Evolutionary conservation across 768 basidiomycete species (phyloP).

Genomic region (Mycena rosella): DNA sequence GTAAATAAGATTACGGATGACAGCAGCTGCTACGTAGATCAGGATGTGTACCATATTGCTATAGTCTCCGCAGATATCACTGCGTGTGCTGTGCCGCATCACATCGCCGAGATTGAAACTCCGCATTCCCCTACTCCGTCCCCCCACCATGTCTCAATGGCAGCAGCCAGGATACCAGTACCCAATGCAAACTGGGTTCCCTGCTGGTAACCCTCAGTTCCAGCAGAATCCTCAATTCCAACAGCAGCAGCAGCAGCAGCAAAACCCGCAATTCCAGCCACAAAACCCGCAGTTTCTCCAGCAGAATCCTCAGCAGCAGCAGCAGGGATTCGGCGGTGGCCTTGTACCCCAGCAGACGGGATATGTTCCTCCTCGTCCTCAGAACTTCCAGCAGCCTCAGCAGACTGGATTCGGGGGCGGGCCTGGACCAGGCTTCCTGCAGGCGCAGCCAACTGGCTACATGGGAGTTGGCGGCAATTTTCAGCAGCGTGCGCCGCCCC

Average conservation of each 20-base stretch:
- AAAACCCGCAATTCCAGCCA: constrained; percentile 48
- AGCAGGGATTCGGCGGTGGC: constrained; percentile 27
- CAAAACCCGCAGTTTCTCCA: constrained; percentile 43
- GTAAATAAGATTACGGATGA: too few species aligned
- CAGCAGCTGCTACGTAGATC: too few species aligned
- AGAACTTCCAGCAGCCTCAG: constrained; percentile 70
- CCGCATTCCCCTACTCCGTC: too few species aligned
- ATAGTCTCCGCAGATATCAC: too few species aligned
- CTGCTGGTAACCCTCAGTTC: constrained; percentile 33
- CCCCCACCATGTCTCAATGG: constrained; percentile 85
- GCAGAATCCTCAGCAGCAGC: constrained; percentile 48
- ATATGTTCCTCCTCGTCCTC: constrained; percentile 56
- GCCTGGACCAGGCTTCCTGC: constrained; percentile 56
- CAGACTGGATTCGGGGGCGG: constrained; percentile 64
- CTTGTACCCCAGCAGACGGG: constrained; percentile 76
- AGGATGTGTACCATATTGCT: too few species aligned
- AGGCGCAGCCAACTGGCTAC: constrained; percentile 68
- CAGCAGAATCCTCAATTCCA: constrained; percentile 47
- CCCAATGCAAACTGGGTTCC: constrained; percentile 46
- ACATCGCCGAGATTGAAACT: too few species aligned
- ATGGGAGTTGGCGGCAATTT: constrained; percentile 53
- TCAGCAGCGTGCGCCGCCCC: constrained; percentile 60
- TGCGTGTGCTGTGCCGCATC: too few species aligned
- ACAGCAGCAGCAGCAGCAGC: constrained; percentile 44
- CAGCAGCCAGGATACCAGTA: constrained; percentile 53